A percentile compares a stretch with the other conserved stretches of the same genome.
Evolutionary conservation across 257 asterid genomes (phyloP).

Genomic region (Lantana camara): DNA sequence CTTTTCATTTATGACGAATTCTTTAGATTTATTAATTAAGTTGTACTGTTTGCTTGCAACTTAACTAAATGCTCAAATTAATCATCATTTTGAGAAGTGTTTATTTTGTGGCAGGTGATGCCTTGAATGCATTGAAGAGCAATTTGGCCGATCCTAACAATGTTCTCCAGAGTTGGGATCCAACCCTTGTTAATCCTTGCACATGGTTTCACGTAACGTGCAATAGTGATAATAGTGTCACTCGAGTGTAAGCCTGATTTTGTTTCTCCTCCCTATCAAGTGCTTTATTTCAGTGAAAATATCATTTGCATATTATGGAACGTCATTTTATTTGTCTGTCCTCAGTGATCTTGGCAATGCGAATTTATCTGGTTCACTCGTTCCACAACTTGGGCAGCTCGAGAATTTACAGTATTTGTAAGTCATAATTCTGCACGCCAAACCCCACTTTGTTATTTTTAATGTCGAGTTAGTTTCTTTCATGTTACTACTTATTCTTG

Average conservation of each 20-base stretch:
- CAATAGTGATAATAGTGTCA: constrained; percentile 77
- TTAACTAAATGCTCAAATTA: constrained; percentile 4
- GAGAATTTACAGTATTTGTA: constrained; percentile 80
- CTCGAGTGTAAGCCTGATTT: constrained; percentile 74
- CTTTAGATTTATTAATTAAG: not conserved
- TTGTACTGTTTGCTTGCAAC: constrained; percentile 5
- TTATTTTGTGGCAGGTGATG: constrained; percentile 74
- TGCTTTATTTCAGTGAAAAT: constrained; percentile 1
- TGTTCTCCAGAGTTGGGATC: constrained; percentile 98
- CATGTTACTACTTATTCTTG: not conserved
- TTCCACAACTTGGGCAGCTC: constrained; percentile 91
- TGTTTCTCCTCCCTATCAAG: constrained; percentile 4
- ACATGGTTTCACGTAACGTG: constrained; percentile 98
- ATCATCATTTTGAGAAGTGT: not conserved
- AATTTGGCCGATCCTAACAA: constrained; percentile 84
- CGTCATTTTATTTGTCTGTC: constrained; percentile 14
- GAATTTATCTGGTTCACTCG: constrained; percentile 83
- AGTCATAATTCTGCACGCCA: constrained; percentile 31
- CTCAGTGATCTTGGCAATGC: constrained; percentile 97
- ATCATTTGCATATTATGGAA: constrained; percentile 11
- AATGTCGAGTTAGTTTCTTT: not conserved
- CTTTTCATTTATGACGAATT: not conserved
- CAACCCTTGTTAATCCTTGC: constrained; percentile 96
- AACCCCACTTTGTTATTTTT: not conserved
- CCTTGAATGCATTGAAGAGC: constrained; percentile 75